Conservation (phyloP, 805 yeast genomes). For the Saturnispora serradocipensis region DNA sequence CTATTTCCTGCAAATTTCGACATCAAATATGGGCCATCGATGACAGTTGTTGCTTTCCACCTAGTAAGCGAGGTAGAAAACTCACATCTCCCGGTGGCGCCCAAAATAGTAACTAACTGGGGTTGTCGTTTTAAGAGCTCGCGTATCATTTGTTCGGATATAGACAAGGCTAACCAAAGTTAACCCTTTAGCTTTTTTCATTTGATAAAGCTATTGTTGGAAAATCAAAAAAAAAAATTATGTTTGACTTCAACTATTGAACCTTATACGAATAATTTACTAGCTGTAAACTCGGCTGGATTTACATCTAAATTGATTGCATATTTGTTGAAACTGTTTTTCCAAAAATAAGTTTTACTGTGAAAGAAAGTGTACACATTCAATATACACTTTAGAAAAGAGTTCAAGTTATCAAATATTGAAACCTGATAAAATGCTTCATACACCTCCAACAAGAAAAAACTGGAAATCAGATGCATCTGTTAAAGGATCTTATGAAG, state of each 20-base stretch:
- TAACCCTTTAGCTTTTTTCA: not conserved
- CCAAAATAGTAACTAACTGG: no score
- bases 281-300: not conserved
- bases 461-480: constrained; percentile 23
- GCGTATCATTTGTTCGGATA: not conserved
- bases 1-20: constrained; percentile 11
- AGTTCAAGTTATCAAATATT: not conserved
- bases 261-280: not conserved
- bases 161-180: not conserved
- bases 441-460: constrained; percentile 28
- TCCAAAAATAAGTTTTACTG: not conserved
- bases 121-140: not conserved
- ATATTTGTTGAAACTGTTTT: not conserved
- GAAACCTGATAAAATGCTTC: constrained; percentile 19
- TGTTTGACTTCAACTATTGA: not conserved
- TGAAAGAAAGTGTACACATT: not conserved
- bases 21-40: constrained; percentile 19
- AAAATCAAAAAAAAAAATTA: no score
- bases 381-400: not conserved
- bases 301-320: not conserved
- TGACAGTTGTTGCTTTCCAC: not conserved
- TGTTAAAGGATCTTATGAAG: not conserved
- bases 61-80: not conserved
- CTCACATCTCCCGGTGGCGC: not conserved
- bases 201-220: not conserved